These are phyloP conservation scores for Myxozyma melibiosi DNA, from an alignment of 805 yeast genomes.

Conservation along the genomic window DNA sequence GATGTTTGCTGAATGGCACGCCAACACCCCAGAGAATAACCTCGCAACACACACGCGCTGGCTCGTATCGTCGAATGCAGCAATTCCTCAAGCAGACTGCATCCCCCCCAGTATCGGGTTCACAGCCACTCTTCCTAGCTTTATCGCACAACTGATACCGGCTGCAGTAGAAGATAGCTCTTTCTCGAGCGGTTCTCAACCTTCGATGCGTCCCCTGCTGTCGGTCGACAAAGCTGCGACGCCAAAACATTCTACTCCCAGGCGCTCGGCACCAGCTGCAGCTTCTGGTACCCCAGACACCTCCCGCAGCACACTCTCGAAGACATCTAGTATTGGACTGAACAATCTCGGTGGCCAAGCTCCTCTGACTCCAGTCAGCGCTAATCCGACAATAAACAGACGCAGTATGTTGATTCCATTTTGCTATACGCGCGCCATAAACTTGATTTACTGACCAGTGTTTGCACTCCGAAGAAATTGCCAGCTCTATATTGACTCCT, in stretches of 20 bases:
- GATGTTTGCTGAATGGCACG: slow-evolving; percentile 1
- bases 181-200: background rate
- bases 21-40: slow-evolving; percentile 15
- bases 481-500: background rate
- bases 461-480: background rate
- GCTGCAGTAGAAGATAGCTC: slow-evolving; percentile 11
- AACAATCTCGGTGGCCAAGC: no score
- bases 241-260: background rate
- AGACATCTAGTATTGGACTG: background rate
- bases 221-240: background rate
- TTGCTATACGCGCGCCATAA: no score
- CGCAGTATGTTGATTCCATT: no score
- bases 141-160: slow-evolving; percentile 4
- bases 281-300: background rate
- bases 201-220: slow-evolving; percentile 12
- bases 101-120: background rate
- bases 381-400: background rate
- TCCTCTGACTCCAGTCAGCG: slow-evolving; percentile 7
- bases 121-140: slow-evolving; percentile 3
- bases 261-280: background rate
- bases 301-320: background rate
- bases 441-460: background rate
- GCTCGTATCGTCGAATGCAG: slow-evolving; percentile 14
- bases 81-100: slow-evolving; percentile 4
- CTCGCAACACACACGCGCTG: slow-evolving; percentile 20